Conservation (phyloP, 192 early-diverging fungal species). For the Glomus cerebriforme region DNA sequence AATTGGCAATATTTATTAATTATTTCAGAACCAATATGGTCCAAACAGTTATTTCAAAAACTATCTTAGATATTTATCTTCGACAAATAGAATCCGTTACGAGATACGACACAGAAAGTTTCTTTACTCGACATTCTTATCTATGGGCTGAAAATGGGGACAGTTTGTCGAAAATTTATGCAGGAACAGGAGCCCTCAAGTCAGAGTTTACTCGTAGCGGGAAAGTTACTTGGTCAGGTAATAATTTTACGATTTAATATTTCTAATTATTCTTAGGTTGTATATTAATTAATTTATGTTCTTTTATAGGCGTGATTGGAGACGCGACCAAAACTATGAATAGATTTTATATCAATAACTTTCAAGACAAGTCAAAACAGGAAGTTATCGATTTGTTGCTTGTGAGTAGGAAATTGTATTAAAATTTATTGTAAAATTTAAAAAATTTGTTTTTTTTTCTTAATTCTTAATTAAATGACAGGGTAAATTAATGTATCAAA, state of each 20-base stretch:
- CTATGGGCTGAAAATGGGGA: constrained; percentile 92
- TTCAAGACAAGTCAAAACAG: constrained; percentile 93
- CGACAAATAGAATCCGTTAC: constrained; percentile 33
- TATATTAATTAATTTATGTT: constrained; percentile 2
- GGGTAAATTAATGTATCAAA: constrained; percentile 57
- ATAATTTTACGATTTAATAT: constrained; percentile 11
- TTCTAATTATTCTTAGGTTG: background rate
- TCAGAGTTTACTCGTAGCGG: constrained; percentile 87
- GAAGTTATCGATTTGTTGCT: constrained; percentile 89
- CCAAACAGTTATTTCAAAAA: constrained; percentile 73
- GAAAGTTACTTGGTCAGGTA: constrained; percentile 74
- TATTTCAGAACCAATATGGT: constrained; percentile 90
- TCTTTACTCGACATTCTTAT: constrained; percentile 54
- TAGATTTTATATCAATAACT: constrained; percentile 93
- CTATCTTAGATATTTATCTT: constrained; percentile 50
- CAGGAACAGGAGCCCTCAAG: constrained; percentile 96
- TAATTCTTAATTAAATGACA: constrained; percentile 22
- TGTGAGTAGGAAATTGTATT: constrained; percentile 41
- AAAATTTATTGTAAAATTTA: background rate
- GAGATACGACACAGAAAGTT: constrained; percentile 31
- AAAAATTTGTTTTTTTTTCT: background rate
- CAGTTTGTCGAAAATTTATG: constrained; percentile 86
- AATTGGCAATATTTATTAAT: background rate
- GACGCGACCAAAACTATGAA: constrained; percentile 93
- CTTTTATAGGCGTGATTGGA: constrained; percentile 71